Conservation (phyloP, 345 rosid species). For the Lepidium aucheri region DNA sequence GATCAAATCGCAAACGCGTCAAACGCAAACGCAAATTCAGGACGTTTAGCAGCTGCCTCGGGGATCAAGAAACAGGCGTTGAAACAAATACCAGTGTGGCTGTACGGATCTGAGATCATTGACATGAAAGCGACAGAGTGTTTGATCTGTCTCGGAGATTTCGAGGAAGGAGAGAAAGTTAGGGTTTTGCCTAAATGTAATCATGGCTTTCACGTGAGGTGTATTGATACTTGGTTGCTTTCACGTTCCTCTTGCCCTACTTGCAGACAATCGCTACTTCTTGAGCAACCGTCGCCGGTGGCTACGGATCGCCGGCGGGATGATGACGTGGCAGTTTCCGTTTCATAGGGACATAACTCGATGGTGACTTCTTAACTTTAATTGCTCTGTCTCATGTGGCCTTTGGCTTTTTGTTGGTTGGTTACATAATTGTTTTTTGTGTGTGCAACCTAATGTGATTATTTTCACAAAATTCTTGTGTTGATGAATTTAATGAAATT, state of each 20-base stretch:
- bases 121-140: conserved; percentile 53
- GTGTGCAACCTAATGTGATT: conserved; percentile 9
- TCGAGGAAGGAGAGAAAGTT: conserved; percentile 55
- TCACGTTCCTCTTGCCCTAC: conserved; percentile 66
- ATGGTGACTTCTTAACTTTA: neutral
- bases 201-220: conserved; percentile 66
- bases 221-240: conserved; percentile 61
- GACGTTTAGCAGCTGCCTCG: conserved; percentile 26
- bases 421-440: neutral
- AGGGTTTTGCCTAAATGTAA: conserved; percentile 62
- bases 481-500: neutral
- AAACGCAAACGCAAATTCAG: conserved; percentile 22
- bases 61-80: conserved; percentile 50
- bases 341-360: neutral
- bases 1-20: conserved; percentile 18
- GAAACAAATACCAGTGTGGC: conserved; percentile 47
- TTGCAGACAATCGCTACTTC: conserved; percentile 53
- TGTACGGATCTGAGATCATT: conserved; percentile 28
- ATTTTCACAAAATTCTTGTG: neutral
- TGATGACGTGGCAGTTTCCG: conserved; percentile 18
- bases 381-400: neutral
- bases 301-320: conserved; percentile 21
- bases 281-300: conserved; percentile 26
- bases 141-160: conserved; percentile 67
- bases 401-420: neutral